phyloP scores from a whole-genome alignment of 305 asterid genomes.

The Plantago coronopus region DNA sequence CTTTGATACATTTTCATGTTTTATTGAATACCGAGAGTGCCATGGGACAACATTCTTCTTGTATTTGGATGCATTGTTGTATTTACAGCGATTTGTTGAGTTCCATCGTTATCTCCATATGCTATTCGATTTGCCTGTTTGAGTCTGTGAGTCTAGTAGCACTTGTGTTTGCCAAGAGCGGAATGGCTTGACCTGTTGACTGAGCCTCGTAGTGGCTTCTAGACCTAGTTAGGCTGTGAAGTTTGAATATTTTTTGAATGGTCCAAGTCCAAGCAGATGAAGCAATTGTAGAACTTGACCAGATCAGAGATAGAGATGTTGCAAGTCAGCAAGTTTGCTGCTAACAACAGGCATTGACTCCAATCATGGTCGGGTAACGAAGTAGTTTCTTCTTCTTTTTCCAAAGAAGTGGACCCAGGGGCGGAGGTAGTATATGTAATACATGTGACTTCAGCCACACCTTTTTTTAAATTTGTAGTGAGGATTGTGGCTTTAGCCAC shows the following conservation, averaged over 20 bases:
- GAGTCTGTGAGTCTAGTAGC: no score
- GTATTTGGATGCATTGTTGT: not conserved
- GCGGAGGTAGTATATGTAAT: no score
- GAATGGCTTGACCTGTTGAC: not conserved
- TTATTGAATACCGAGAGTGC: not conserved
- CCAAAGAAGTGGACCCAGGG: not conserved
- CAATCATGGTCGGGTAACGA: not conserved
- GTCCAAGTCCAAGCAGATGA: not conserved
- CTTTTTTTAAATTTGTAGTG: no score
- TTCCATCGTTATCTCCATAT: not conserved
- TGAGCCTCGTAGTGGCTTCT: not conserved
- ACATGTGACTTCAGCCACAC: no score
- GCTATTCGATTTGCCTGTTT: not conserved
- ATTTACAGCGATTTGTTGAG: not conserved
- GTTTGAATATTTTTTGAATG: not conserved
- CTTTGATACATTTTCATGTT: not conserved
- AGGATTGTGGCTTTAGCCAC: no score
- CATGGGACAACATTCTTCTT: not conserved
- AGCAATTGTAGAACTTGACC: not conserved
- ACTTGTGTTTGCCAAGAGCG: no score
- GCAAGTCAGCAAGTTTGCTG: not conserved
- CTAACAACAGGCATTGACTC: constrained; percentile 15
- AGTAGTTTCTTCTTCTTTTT: no score
- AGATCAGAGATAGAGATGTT: not conserved
- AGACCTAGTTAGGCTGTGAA: not conserved